phyloP scores from a whole-genome alignment of 169 alveolate genomes.

The Cryptosporidium muris region DNA sequence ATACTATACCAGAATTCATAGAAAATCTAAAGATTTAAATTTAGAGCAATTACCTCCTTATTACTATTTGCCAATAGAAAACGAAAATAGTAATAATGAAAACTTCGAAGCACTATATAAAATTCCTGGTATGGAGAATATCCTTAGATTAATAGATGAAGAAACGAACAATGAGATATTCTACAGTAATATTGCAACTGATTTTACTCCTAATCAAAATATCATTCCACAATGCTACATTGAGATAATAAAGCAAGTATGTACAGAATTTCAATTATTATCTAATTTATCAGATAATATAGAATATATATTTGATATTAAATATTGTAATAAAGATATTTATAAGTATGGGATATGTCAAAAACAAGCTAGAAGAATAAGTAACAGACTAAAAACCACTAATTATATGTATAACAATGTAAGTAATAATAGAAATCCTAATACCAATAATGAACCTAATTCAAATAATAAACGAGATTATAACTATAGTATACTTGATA shows the following conservation, averaged over 20 bases:
- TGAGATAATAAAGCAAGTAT: constrained; percentile 33
- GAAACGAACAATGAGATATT: neutral
- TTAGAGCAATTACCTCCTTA: constrained; percentile 1
- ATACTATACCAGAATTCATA: constrained; percentile 5
- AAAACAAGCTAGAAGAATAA: neutral
- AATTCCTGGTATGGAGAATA: constrained; percentile 38
- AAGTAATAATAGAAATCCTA: no score
- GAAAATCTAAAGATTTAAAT: neutral
- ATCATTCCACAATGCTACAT: constrained; percentile 17
- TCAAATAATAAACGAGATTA: neutral
- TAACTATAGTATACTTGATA: constrained; percentile 1
- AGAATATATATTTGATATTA: constrained; percentile 2
- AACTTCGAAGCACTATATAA: neutral
- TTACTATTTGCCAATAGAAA: neutral
- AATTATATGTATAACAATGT: no score
- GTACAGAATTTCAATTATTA: constrained; percentile 25
- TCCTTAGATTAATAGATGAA: constrained; percentile 7
- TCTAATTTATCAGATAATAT: neutral
- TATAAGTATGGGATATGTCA: neutral
- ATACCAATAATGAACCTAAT: no score
- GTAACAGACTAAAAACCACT: neutral
- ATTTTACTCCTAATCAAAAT: neutral
- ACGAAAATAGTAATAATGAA: neutral
- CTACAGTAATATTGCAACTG: neutral
- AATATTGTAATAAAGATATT: neutral